Conservation (phyloP, 176 grass and related monocot species). For the Musa acuminata region DNA sequence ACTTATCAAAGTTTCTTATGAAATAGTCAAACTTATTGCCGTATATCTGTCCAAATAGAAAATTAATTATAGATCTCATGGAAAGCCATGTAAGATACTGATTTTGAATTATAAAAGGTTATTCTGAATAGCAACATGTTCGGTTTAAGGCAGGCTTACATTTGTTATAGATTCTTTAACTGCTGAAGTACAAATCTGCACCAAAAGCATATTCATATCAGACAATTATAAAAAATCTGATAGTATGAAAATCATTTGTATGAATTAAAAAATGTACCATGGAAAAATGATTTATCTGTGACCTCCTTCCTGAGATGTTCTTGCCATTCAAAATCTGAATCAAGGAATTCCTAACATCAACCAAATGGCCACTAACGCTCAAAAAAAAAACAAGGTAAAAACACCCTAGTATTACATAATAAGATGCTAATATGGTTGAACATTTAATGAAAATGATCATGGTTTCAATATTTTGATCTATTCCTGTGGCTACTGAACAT, state of each 20-base stretch:
- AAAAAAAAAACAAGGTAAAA: neutral
- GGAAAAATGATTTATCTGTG: conserved; percentile 39
- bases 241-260: neutral
- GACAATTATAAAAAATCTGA: neutral
- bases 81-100: conserved; percentile 2
- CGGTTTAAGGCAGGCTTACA: conserved; percentile 37
- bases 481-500: too few species aligned
- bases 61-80: neutral
- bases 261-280: conserved; percentile 31
- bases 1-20: conserved; percentile 83
- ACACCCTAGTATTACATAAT: neutral
- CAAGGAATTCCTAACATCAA: conserved; percentile 4
- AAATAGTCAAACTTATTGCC: conserved; percentile 70
- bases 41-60: conserved; percentile 57
- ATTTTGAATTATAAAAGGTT: conserved; percentile 10
- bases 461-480: neutral
- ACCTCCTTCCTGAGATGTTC: conserved; percentile 33
- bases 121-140: conserved; percentile 10
- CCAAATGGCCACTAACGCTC: neutral
- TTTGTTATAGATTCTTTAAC: conserved; percentile 84
- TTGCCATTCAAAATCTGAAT: conserved; percentile 45
- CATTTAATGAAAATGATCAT: neutral
- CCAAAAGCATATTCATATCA: conserved; percentile 5
- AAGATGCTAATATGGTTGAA: too few species aligned
- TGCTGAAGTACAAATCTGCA: conserved; percentile 88